These are phyloP conservation scores for Viola odorata DNA, from an alignment of 345 rosid genomes.

Conservation along the genomic window DNA sequence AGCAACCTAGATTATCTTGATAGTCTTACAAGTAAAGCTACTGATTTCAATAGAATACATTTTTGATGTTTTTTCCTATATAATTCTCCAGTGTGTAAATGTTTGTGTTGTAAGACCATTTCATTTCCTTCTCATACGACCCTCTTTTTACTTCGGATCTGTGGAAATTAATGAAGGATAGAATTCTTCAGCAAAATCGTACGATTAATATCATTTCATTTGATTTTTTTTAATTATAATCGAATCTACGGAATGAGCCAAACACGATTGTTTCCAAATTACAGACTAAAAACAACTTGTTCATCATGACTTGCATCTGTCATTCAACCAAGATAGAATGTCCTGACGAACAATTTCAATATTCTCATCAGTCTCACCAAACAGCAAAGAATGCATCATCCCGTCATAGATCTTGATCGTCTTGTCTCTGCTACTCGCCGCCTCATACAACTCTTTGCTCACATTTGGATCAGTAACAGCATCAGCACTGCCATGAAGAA, in stretches of 20 bases:
- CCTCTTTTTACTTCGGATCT: no score
- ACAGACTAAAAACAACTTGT: no score
- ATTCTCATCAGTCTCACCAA: slow-evolving; percentile 79
- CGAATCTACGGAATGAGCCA: no score
- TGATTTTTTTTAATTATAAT: no score
- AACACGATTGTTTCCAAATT: no score
- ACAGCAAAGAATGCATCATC: slow-evolving; percentile 87
- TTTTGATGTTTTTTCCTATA: not conserved
- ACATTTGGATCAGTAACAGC: slow-evolving; percentile 76
- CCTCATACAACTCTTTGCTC: slow-evolving; percentile 47
- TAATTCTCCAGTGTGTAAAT: slow-evolving; percentile 10
- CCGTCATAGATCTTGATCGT: slow-evolving; percentile 60
- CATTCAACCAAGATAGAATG: slow-evolving; percentile 57
- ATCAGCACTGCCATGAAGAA: slow-evolving; percentile 68
- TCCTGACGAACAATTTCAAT: slow-evolving; percentile 55
- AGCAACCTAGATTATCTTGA: not conserved
- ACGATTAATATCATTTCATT: no score
- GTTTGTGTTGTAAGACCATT: no score
- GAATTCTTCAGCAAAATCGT: no score
- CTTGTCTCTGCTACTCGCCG: slow-evolving; percentile 56
- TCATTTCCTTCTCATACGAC: no score
- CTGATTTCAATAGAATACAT: not conserved
- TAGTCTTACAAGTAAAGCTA: slow-evolving; percentile 16
- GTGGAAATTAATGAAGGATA: no score
- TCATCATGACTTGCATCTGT: slow-evolving; percentile 31